Evolutionary conservation across 768 basidiomycete genomes (phyloP).

Genomic region (Leccinellum luteum): DNA sequence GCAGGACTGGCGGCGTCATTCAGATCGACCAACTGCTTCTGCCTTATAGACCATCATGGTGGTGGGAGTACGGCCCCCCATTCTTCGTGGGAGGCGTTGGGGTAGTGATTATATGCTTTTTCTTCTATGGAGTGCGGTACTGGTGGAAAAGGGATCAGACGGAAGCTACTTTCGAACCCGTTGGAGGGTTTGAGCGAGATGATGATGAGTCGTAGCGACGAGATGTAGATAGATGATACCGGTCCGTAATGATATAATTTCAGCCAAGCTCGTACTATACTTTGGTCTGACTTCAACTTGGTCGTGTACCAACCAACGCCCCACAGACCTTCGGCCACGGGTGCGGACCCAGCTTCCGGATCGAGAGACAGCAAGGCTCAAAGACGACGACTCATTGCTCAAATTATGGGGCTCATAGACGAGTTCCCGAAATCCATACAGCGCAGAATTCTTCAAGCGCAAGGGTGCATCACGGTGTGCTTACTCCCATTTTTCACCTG

Average conservation of each 20-base stretch:
- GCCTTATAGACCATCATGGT: constrained; percentile 89
- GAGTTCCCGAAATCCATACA: constrained; percentile 65
- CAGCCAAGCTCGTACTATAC: too few species aligned
- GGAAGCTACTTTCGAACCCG: constrained; percentile 87
- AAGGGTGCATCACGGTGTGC: constrained; percentile 69
- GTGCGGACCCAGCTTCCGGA: too few species aligned
- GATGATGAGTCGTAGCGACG: constrained; percentile 36
- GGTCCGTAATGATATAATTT: neutral
- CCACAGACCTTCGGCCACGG: too few species aligned
- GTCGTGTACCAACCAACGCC: too few species aligned
- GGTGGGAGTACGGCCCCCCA: constrained; percentile 72
- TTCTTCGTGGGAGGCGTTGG: constrained; percentile 59
- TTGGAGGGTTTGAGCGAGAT: constrained; percentile 72
- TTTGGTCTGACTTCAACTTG: too few species aligned
- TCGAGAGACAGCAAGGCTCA: too few species aligned
- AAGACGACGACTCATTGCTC: too few species aligned
- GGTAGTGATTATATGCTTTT: constrained; percentile 55
- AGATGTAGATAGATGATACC: constrained; percentile 16
- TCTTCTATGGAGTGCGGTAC: constrained; percentile 70
- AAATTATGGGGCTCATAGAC: too few species aligned
- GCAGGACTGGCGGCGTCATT: constrained; percentile 83
- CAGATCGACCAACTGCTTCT: constrained; percentile 79
- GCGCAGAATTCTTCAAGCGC: constrained; percentile 93
- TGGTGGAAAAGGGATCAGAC: constrained; percentile 75
- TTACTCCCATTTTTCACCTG: neutral